Conservation (phyloP, 495 filamentous ascomycete species). For the Massariosphaeria phaeospora region DNA sequence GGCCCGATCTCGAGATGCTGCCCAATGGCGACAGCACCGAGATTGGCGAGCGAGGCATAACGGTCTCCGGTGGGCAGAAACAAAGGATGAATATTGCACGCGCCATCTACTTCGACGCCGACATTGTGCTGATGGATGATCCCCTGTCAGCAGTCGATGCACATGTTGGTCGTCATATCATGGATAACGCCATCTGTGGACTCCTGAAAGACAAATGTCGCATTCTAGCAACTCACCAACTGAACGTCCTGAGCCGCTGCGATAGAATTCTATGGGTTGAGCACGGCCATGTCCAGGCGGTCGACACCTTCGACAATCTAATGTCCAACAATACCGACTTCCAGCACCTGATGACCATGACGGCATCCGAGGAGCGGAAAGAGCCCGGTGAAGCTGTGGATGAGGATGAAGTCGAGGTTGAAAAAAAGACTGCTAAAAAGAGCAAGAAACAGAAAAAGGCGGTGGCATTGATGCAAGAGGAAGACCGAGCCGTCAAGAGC, state of each 20-base stretch:
- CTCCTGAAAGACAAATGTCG: conserved; percentile 83
- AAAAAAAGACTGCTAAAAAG: conserved; percentile 53
- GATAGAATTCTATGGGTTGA: conserved; percentile 91
- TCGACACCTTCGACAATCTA: conserved; percentile 84
- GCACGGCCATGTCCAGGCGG: conserved; percentile 69
- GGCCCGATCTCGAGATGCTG: conserved; percentile 69
- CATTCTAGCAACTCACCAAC: conserved; percentile 89
- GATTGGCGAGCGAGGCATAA: conserved; percentile 76
- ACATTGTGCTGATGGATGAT: conserved; percentile 52
- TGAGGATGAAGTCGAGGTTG: conserved; percentile 42
- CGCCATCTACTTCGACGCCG: conserved; percentile 52
- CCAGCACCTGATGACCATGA: conserved; percentile 74
- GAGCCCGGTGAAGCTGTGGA: conserved; percentile 43
- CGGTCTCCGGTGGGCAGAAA: conserved; percentile 78
- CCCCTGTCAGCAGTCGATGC: conserved; percentile 52
- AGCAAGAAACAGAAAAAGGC: conserved; percentile 53
- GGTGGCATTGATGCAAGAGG: conserved; percentile 76
- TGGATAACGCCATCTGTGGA: conserved; percentile 90
- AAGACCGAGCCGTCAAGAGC: conserved; percentile 77
- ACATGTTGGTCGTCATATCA: conserved; percentile 77
- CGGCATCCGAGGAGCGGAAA: conserved; percentile 64
- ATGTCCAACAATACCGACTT: conserved; percentile 72
- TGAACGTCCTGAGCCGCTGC: conserved; percentile 85
- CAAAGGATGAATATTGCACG: conserved; percentile 64
- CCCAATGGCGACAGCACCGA: conserved; percentile 67